These are phyloP conservation scores for Eucalyptus urophylla DNA, from an alignment of 345 rosid species.

Conservation along the genomic window DNA sequence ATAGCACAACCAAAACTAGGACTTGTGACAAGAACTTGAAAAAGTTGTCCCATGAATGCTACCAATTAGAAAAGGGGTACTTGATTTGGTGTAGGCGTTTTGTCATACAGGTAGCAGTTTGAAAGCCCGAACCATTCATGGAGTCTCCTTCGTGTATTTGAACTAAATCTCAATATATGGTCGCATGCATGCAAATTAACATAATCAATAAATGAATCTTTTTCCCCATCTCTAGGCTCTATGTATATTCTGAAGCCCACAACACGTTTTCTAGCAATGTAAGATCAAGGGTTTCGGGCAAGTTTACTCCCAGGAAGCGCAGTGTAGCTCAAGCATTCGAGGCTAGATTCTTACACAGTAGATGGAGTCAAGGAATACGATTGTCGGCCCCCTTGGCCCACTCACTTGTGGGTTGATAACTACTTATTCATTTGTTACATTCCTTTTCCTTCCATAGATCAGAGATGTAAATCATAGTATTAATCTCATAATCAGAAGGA, in stretches of 20 bases:
- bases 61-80: neutral
- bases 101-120: neutral
- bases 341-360: neutral
- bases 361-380: neutral
- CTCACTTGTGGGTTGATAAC: neutral
- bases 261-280: neutral
- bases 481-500: too few species aligned
- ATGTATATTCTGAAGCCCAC: neutral
- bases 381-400: neutral
- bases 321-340: neutral
- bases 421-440: conserved; percentile 21
- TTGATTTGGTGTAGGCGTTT: neutral
- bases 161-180: neutral
- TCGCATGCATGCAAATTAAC: neutral
- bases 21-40: neutral
- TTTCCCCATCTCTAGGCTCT: neutral
- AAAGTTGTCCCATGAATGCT: neutral
- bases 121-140: neutral
- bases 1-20: too few species aligned
- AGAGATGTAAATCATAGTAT: neutral
- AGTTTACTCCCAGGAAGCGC: neutral
- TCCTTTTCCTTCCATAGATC: neutral
- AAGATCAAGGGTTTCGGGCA: neutral
- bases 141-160: neutral
- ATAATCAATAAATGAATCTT: neutral